Evolutionary conservation across 148 eudicot genomes (phyloP).

Genomic region (Spergularia bocconei): DNA sequence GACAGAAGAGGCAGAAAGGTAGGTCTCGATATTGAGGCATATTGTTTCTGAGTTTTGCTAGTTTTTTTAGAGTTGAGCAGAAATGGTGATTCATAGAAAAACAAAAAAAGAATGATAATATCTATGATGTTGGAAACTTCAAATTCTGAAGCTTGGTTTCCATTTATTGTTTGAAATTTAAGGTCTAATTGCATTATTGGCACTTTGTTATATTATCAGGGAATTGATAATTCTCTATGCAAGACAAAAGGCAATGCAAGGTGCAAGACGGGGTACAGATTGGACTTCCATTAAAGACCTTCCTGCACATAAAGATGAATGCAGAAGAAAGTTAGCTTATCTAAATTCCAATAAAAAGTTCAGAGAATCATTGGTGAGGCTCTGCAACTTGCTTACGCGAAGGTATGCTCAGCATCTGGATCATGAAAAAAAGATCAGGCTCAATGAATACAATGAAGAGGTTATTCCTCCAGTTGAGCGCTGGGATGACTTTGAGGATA

Average conservation of each 20-base stretch:
- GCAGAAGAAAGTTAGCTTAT: slow-evolving; percentile 75
- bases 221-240: slow-evolving; percentile 69
- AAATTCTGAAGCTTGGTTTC: not conserved
- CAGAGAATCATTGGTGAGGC: slow-evolving; percentile 65
- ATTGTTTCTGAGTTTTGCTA: slow-evolving; percentile 2
- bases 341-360: slow-evolving; percentile 48
- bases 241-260: slow-evolving; percentile 76
- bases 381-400: slow-evolving; percentile 68
- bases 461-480: slow-evolving; percentile 22
- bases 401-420: slow-evolving; percentile 62
- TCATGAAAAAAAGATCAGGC: slow-evolving; percentile 29
- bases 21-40: slow-evolving; percentile 16
- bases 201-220: slow-evolving; percentile 36
- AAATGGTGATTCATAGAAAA: not conserved
- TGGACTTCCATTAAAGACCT: slow-evolving; percentile 68
- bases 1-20: slow-evolving; percentile 92
- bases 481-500: slow-evolving; percentile 79
- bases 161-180: slow-evolving; percentile 1
- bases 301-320: slow-evolving; percentile 64
- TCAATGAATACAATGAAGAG: slow-evolving; percentile 31
- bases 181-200: not conserved
- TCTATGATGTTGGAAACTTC: not conserved
- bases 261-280: slow-evolving; percentile 70
- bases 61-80: not conserved
- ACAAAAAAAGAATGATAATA: slow-evolving; percentile 2